phyloP scores from a whole-genome alignment of 345 rosid genomes.

The Cochlearia excelsa region DNA sequence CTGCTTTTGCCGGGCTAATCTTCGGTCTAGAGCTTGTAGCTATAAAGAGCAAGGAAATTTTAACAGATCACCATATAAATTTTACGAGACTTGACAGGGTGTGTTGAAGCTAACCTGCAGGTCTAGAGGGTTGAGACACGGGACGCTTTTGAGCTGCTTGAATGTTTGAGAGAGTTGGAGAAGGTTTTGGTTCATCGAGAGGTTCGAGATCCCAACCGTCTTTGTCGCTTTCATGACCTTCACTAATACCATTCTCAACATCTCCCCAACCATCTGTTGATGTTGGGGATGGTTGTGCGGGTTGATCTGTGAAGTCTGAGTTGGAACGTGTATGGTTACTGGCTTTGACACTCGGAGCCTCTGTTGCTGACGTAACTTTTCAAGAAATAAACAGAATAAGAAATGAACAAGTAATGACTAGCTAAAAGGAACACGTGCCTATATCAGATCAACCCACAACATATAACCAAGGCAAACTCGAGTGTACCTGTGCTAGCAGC shows the following conservation, averaged over 20 bases:
- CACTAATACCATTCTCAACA: constrained; percentile 71
- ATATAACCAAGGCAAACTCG: constrained; percentile 6
- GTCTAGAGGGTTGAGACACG: constrained; percentile 61
- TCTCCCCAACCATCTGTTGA: constrained; percentile 99
- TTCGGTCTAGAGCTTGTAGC: constrained; percentile 63
- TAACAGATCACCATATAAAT: background rate
- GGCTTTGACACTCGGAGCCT: constrained; percentile 50
- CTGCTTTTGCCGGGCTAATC: constrained; percentile 38
- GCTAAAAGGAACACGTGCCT: background rate
- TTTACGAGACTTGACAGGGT: constrained; percentile 4
- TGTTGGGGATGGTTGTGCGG: constrained; percentile 73
- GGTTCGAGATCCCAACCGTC: constrained; percentile 99
- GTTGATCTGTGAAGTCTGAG: constrained; percentile 72
- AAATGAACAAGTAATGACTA: background rate
- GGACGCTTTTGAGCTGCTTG: constrained; percentile 96
- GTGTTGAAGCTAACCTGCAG: constrained; percentile 48
- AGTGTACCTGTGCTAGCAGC: constrained; percentile 63
- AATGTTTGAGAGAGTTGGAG: constrained; percentile 72
- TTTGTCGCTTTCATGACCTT: constrained; percentile 70
- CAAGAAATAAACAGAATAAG: constrained; percentile 8
- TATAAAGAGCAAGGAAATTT: constrained; percentile 21
- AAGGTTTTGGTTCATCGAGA: constrained; percentile 77
- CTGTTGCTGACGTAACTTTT: constrained; percentile 40
- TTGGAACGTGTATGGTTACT: constrained; percentile 54
- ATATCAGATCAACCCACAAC: background rate